Percentiles rank a stretch among this genome's conserved stretches.
These are phyloP conservation scores for Paramarasmius palmivorus DNA, from an alignment of 1,284 basidiomycete species.

Conservation along the genomic window DNA sequence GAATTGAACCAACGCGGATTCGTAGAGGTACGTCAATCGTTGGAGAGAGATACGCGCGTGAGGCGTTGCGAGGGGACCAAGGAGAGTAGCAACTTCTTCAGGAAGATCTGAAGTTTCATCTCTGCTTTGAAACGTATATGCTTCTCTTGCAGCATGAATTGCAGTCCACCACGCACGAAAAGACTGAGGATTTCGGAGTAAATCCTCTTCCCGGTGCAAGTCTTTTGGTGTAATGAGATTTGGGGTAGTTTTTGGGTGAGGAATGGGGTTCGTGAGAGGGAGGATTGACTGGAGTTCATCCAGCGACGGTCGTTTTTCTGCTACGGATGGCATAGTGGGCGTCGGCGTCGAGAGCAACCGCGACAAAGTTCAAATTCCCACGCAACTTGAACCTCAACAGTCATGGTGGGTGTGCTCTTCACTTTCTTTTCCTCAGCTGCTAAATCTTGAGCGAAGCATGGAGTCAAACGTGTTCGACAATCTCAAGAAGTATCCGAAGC, in stretches of 20 bases:
- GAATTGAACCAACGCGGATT: constrained; percentile 87
- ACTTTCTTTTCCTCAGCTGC: background rate
- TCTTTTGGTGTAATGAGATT: constrained; percentile 78
- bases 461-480: background rate
- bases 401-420: background rate
- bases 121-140: constrained; percentile 57
- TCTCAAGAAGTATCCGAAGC: constrained; percentile 1
- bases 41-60: constrained; percentile 77
- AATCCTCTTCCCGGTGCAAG: constrained; percentile 90
- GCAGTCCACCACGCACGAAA: constrained; percentile 92
- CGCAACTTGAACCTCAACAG: background rate
- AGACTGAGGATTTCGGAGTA: constrained; percentile 90
- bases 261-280: constrained; percentile 84
- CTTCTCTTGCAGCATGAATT: constrained; percentile 77
- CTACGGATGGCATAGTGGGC: constrained; percentile 54
- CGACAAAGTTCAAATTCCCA: background rate
- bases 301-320: constrained; percentile 41
- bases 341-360: background rate
- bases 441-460: background rate
- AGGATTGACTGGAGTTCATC: constrained; percentile 64
- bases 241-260: constrained; percentile 78
- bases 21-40: constrained; percentile 88
- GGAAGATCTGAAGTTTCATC: constrained; percentile 49
- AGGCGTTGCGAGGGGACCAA: constrained; percentile 77
- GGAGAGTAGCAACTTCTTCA: constrained; percentile 50